Conservation (phyloP, 768 basidiomycete species). For the Pleurotus pulmonarius region DNA sequence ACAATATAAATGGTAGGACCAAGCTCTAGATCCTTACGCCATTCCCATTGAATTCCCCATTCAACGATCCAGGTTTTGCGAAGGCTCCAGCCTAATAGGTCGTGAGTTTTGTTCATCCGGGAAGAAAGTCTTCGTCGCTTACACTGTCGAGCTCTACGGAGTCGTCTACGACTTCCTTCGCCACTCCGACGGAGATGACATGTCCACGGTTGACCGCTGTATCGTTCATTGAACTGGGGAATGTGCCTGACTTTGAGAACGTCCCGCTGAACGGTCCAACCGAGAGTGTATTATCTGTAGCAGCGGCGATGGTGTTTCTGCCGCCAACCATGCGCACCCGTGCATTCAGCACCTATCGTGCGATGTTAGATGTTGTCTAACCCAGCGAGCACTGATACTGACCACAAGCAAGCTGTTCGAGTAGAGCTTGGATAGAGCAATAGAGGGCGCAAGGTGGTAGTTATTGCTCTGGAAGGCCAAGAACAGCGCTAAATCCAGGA, state of each 20-base stretch:
- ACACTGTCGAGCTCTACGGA: conserved; percentile 8
- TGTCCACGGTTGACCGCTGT: not conserved
- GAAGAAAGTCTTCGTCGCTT: not conserved
- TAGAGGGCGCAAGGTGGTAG: conserved; percentile 19
- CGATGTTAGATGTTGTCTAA: too few relatives aligned
- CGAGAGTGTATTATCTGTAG: not conserved
- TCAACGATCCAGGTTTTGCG: not conserved
- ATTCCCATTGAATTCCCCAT: not conserved
- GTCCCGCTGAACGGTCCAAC: not conserved
- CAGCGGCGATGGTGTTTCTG: not conserved
- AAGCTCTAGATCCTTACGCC: too few relatives aligned
- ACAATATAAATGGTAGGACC: too few relatives aligned
- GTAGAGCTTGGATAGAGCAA: conserved; percentile 20
- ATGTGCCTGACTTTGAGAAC: not conserved
- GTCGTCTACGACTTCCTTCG: not conserved
- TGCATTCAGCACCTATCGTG: not conserved
- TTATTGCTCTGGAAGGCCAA: conserved; percentile 16
- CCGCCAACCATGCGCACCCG: not conserved
- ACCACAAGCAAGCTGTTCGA: conserved; percentile 21
- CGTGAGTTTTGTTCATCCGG: too few relatives aligned
- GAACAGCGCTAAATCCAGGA: conserved; percentile 18
- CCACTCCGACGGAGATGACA: not conserved
- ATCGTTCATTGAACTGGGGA: not conserved
- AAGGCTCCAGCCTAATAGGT: not conserved
- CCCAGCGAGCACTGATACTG: not conserved